These are phyloP conservation scores for Vaccinium vitisidaea DNA, from an alignment of 148 eudicot genomes.

Conservation along the genomic window DNA sequence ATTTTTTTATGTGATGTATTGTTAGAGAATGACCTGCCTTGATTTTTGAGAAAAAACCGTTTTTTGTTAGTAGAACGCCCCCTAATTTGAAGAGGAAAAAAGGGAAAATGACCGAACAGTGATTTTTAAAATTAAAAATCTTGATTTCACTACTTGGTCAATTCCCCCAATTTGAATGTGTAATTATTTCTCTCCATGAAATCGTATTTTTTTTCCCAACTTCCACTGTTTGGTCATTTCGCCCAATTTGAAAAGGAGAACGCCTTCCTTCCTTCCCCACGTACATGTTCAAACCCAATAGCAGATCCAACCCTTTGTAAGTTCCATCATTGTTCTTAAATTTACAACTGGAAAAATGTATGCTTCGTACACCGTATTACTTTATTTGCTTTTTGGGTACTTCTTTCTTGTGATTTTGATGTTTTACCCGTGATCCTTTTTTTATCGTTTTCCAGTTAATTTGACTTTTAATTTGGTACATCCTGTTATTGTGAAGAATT, in stretches of 20 bases:
- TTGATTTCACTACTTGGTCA: too few species aligned
- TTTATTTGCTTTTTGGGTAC: neutral
- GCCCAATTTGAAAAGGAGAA: neutral
- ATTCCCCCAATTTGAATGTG: too few species aligned
- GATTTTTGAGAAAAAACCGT: too few species aligned
- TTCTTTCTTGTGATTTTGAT: neutral
- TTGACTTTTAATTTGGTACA: neutral
- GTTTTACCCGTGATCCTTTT: neutral
- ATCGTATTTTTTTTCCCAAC: too few species aligned
- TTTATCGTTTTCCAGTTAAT: too few species aligned
- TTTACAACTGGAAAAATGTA: neutral
- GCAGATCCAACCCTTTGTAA: neutral
- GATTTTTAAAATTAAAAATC: too few species aligned
- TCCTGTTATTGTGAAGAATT: neutral
- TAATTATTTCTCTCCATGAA: too few species aligned
- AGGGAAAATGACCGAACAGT: too few species aligned
- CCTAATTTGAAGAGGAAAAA: too few species aligned
- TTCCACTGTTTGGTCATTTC: too few species aligned
- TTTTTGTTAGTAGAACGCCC: too few species aligned
- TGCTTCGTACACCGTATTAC: neutral
- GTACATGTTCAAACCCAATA: neutral
- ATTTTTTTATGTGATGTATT: too few species aligned
- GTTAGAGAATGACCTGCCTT: fast-evolving
- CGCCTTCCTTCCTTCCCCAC: neutral
- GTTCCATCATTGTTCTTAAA: neutral